Percentiles rank a stretch among this genome's conserved stretches.
These are phyloP conservation scores for Rhododendron mucronatum DNA, from an alignment of 148 eudicot genomes.

Conservation along the genomic window DNA sequence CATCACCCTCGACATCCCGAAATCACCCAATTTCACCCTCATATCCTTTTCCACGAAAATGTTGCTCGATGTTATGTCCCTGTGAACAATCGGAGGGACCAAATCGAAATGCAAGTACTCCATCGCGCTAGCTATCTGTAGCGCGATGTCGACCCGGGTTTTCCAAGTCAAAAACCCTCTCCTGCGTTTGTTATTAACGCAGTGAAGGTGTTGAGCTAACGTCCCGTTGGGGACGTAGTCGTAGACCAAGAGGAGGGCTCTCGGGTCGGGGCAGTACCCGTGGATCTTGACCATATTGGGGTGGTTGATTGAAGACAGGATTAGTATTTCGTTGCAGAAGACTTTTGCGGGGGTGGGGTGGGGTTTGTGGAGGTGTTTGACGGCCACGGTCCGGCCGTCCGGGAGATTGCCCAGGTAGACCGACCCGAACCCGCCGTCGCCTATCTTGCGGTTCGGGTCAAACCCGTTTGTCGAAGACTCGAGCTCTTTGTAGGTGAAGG, in stretches of 20 bases:
- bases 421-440: conserved; percentile 89
- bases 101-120: conserved; percentile 80
- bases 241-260: conserved; percentile 75
- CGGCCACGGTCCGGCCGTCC: conserved; percentile 61
- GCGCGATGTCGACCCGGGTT: conserved; percentile 63
- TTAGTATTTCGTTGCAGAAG: conserved; percentile 83
- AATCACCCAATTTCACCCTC: conserved; percentile 83
- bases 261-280: conserved; percentile 87
- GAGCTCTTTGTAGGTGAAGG: conserved; percentile 81
- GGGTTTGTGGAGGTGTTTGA: conserved; percentile 64
- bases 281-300: conserved; percentile 78
- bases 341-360: conserved; percentile 43
- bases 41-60: conserved; percentile 76
- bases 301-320: conserved; percentile 66
- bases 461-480: conserved; percentile 69
- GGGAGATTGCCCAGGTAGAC: conserved; percentile 61
- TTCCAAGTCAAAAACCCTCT: conserved; percentile 54
- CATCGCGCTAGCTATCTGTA: conserved; percentile 65
- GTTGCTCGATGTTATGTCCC: conserved; percentile 80
- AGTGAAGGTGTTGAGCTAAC: conserved; percentile 69
- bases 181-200: conserved; percentile 18
- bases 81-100: conserved; percentile 74
- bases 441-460: conserved; percentile 69
- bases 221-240: conserved; percentile 87
- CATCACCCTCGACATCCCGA: conserved; percentile 76